A percentile compares a stretch with the other conserved stretches of the same genome.
Conservation (phyloP, 2,329 filamentous ascomycete genomes). For the Emergomyces africanus region DNA sequence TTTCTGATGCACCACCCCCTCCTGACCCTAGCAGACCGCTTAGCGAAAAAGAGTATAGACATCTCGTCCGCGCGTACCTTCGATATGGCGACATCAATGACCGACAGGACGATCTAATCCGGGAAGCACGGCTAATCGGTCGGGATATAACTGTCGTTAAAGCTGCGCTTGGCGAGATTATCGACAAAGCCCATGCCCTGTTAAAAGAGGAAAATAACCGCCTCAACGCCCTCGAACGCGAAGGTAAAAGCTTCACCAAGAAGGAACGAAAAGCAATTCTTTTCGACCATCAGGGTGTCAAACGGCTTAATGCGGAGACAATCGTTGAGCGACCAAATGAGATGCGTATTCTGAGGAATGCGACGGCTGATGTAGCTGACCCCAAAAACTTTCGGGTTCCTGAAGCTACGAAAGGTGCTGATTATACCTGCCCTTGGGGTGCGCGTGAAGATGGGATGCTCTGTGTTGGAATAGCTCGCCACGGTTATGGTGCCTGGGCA, state of each 20-base stretch:
- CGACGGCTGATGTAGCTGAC: slow-evolving; percentile 52
- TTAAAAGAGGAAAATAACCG: slow-evolving; percentile 60
- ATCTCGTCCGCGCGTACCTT: slow-evolving; percentile 81
- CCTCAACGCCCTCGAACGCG: slow-evolving; percentile 51
- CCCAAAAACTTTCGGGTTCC: slow-evolving; percentile 71
- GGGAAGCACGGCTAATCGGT: slow-evolving; percentile 70
- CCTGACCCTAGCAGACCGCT: slow-evolving; percentile 78
- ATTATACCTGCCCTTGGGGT: slow-evolving; percentile 87
- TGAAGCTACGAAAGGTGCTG: slow-evolving; percentile 82
- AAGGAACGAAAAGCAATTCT: slow-evolving; percentile 96
- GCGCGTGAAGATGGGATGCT: slow-evolving; percentile 95
- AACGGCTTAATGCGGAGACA: slow-evolving; percentile 91
- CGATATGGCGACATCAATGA: slow-evolving; percentile 85
- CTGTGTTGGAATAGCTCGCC: slow-evolving; percentile 78
- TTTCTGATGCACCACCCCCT: slow-evolving; percentile 51
- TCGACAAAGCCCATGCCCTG: slow-evolving; percentile 56
- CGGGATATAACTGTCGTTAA: slow-evolving; percentile 72
- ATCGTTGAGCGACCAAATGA: slow-evolving; percentile 84
- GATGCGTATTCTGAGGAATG: slow-evolving; percentile 68
- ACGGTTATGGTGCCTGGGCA: slow-evolving; percentile 92
- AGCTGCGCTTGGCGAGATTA: slow-evolving; percentile 62
- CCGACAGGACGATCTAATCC: slow-evolving; percentile 71
- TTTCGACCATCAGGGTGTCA: slow-evolving; percentile 86
- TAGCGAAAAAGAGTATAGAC: slow-evolving; percentile 82
- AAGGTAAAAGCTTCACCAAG: slow-evolving; percentile 76